Evolutionary conservation across 2,329 filamentous ascomycete genomes (phyloP).

Genomic region (Elsinoe australis): DNA sequence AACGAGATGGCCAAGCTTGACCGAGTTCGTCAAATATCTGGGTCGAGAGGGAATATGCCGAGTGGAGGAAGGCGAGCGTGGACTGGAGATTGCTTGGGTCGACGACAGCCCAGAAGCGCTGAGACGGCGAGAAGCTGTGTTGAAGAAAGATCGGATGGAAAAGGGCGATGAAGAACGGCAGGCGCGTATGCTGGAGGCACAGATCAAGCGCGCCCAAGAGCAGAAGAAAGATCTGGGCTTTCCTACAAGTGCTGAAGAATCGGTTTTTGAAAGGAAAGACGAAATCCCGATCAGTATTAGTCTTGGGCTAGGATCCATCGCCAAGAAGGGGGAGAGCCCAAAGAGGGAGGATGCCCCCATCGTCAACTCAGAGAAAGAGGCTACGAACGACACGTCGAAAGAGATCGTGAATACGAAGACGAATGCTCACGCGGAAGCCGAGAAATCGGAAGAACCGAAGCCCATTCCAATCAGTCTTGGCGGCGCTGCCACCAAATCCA

Average conservation of each 20-base stretch:
- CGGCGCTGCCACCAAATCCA: conserved; percentile 49
- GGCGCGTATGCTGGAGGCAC: conserved; percentile 71
- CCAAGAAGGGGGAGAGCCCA: conserved; percentile 16
- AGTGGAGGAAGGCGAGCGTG: conserved; percentile 85
- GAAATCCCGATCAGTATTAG: conserved; percentile 31
- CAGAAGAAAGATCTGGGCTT: conserved; percentile 48
- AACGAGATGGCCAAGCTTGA: conserved; percentile 79
- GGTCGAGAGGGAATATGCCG: conserved; percentile 80
- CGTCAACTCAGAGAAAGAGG: conserved; percentile 24
- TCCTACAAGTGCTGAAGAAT: conserved; percentile 37
- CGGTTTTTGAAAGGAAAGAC: conserved; percentile 18
- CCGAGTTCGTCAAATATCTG: conserved; percentile 81
- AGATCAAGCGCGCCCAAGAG: conserved; percentile 68
- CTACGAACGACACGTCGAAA: conserved; percentile 13
- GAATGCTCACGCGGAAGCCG: conserved; percentile 22
- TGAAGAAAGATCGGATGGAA: conserved; percentile 77
- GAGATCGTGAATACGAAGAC: conserved; percentile 4
- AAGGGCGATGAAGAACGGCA: conserved; percentile 87
- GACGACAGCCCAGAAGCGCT: conserved; percentile 85
- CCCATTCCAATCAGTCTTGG: conserved; percentile 59
- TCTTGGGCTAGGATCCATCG: conserved; percentile 28
- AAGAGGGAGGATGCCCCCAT: conserved; percentile 9
- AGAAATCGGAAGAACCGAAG: conserved; percentile 21
- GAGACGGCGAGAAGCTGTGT: conserved; percentile 68
- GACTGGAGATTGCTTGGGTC: conserved; percentile 79